These are phyloP conservation scores for Dactylellina drechsleri DNA, from an alignment of 2,329 filamentous ascomycete species.

Conservation along the genomic window DNA sequence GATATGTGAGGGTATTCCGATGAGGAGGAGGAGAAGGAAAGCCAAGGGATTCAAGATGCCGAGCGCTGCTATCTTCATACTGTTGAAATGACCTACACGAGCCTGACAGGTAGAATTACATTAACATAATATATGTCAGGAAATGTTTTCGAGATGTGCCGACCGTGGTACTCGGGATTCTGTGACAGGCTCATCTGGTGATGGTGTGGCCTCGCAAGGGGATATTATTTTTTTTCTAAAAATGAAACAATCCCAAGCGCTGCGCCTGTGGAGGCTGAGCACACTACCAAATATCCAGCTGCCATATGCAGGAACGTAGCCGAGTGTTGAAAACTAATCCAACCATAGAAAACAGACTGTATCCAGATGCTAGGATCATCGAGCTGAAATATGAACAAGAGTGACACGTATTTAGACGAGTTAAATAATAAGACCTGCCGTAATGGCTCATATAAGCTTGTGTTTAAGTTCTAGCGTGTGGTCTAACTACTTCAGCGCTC, in stretches of 20 bases:
- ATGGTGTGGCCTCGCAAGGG: too few relatives aligned
- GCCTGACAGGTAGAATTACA: too few relatives aligned
- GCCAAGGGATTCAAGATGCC: not conserved
- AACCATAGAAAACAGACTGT: too few relatives aligned
- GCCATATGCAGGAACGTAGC: conserved; percentile 5
- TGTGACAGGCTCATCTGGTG: not conserved
- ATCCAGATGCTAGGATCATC: too few relatives aligned
- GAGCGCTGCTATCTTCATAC: conserved; percentile 15
- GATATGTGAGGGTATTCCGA: conserved; percentile 11
- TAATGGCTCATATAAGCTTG: too few relatives aligned
- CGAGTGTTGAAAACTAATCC: not conserved
- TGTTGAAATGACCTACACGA: too few relatives aligned
- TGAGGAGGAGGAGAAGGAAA: conserved; percentile 9
- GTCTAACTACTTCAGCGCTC: too few relatives aligned
- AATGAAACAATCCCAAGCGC: conserved; percentile 24
- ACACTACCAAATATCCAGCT: not conserved
- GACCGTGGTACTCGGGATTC: conserved; percentile 1
- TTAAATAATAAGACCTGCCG: too few relatives aligned
- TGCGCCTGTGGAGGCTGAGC: not conserved
- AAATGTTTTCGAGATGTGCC: not conserved
- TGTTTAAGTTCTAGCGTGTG: too few relatives aligned
- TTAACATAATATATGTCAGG: not conserved
- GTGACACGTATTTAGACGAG: too few relatives aligned
- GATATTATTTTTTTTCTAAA: conserved; percentile 19
- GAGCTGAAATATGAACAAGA: too few relatives aligned